These are phyloP conservation scores for Trichoderma polysporum DNA, from an alignment of 2,329 filamentous ascomycete genomes.

Conservation along the genomic window DNA sequence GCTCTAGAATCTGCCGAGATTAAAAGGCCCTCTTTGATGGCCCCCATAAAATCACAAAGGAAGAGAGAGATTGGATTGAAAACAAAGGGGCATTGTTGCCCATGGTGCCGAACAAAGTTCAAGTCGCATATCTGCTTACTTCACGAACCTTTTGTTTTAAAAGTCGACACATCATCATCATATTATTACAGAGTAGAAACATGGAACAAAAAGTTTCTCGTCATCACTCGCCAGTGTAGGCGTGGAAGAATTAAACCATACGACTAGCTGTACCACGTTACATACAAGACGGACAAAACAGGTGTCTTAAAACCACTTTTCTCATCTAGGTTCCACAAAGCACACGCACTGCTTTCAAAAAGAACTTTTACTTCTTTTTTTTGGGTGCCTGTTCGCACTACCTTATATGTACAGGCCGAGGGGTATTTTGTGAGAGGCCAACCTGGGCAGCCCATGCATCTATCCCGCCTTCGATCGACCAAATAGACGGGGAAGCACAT, in stretches of 20 bases:
- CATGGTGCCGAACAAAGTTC: not conserved
- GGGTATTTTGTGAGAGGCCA: conserved; percentile 27
- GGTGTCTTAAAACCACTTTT: conserved; percentile 1
- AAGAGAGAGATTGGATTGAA: not conserved
- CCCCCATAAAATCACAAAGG: not conserved
- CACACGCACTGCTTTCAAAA: conserved; percentile 14
- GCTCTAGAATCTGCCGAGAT: not conserved
- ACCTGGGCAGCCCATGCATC: conserved; percentile 24
- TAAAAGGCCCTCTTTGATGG: not conserved
- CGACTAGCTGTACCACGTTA: conserved; percentile 19
- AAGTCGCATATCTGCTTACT: not conserved
- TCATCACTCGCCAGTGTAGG: conserved; percentile 13
- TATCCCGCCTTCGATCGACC: conserved; percentile 27
- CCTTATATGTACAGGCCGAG: conserved; percentile 38
- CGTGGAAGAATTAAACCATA: conserved; percentile 1
- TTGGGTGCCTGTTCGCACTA: conserved; percentile 42
- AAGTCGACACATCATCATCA: not conserved
- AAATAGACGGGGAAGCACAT: conserved; percentile 23
- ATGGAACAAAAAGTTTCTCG: not conserved
- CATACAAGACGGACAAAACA: conserved; percentile 17
- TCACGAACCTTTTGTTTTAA: too few relatives aligned
- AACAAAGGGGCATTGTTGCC: not conserved
- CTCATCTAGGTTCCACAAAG: conserved; percentile 6
- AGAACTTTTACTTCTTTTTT: conserved; percentile 24
- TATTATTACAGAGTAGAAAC: not conserved